A percentile compares a stretch with the other conserved stretches of the same genome.
These are phyloP conservation scores for Laburnicola sp. DNA, from an alignment of 2,329 filamentous ascomycete species.

Conservation along the genomic window DNA sequence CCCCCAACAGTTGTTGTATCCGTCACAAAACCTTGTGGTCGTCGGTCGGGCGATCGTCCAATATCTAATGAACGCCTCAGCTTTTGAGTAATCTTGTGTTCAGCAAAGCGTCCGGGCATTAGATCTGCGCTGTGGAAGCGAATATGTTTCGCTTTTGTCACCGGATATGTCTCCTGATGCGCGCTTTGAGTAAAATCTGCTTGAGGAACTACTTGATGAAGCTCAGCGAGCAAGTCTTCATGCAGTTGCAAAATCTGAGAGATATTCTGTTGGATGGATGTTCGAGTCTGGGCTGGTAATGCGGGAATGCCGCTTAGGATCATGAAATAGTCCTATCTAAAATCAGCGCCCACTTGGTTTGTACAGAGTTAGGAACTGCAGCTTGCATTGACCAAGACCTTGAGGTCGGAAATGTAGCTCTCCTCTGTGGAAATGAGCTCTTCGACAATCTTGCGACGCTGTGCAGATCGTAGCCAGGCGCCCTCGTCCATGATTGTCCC, in stretches of 20 bases:
- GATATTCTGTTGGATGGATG: slow-evolving; percentile 77
- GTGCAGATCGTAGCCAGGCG: slow-evolving; percentile 70
- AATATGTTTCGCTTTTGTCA: slow-evolving; percentile 48
- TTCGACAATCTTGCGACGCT: slow-evolving; percentile 77
- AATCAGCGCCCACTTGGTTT: neutral
- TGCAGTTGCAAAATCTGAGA: slow-evolving; percentile 81
- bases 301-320: slow-evolving; percentile 71
- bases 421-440: slow-evolving; percentile 87
- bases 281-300: slow-evolving; percentile 64
- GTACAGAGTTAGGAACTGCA: no score
- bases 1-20: slow-evolving; percentile 58
- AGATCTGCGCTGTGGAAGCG: slow-evolving; percentile 55
- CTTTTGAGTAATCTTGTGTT: slow-evolving; percentile 38
- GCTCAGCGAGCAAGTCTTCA: slow-evolving; percentile 74
- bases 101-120: slow-evolving; percentile 43
- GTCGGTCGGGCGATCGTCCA: slow-evolving; percentile 45
- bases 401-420: slow-evolving; percentile 83
- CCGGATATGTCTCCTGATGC: slow-evolving; percentile 36
- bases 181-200: slow-evolving; percentile 54
- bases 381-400: slow-evolving; percentile 80
- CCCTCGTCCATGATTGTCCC: slow-evolving; percentile 64
- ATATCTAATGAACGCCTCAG: slow-evolving; percentile 53
- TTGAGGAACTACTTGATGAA: slow-evolving; percentile 71
- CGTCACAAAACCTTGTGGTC: slow-evolving; percentile 47
- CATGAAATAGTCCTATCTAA: slow-evolving; percentile 50